Conservation (phyloP, 2,329 filamentous ascomycete species). For the Albophoma yamanashiensis region DNA sequence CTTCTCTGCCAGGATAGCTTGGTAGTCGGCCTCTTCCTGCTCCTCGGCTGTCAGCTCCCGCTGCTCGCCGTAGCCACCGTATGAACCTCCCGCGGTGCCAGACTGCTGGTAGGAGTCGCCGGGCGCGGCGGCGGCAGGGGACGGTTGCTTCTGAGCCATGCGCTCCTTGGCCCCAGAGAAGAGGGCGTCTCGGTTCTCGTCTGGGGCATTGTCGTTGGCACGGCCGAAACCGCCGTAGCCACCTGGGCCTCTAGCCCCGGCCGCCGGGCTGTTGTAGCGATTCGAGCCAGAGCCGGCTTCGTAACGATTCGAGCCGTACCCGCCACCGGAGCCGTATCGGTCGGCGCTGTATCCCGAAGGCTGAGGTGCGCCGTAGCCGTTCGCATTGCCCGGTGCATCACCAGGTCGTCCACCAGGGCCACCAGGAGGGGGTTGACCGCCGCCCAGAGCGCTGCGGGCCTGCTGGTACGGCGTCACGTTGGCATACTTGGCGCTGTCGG, state of each 20-base stretch:
- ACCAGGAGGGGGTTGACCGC: conserved; percentile 14
- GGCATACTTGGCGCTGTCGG: conserved; percentile 34
- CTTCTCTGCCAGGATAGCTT: conserved; percentile 40
- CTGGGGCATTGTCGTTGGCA: conserved; percentile 29
- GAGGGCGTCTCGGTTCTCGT: conserved; percentile 50
- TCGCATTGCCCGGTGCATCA: conserved; percentile 1
- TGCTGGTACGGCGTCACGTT: conserved; percentile 35
- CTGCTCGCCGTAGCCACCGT: conserved; percentile 52
- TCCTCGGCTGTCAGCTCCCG: conserved; percentile 74
- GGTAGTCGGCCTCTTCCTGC: conserved; percentile 62
- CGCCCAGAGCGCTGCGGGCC: conserved; percentile 24
- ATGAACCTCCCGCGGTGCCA: conserved; percentile 17
- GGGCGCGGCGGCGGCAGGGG: conserved; percentile 5
- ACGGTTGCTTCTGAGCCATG: conserved; percentile 27
- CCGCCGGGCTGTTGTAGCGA: conserved; percentile 13
- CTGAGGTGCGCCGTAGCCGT: conserved; percentile 11
- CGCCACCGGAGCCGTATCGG: conserved; percentile 38
- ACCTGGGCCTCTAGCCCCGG: conserved; percentile 34
- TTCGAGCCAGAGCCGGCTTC: conserved; percentile 21
- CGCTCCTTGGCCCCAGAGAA: conserved; percentile 47
- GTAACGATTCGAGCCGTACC: conserved; percentile 45
- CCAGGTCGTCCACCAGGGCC: neutral
- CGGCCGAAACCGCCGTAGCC: conserved; percentile 52
- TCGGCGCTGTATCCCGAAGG: conserved; percentile 40
- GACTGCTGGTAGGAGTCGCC: conserved; percentile 13